Evolutionary conservation across 2,329 filamentous ascomycete species (phyloP).

Genomic region (Knufia fluminis): DNA sequence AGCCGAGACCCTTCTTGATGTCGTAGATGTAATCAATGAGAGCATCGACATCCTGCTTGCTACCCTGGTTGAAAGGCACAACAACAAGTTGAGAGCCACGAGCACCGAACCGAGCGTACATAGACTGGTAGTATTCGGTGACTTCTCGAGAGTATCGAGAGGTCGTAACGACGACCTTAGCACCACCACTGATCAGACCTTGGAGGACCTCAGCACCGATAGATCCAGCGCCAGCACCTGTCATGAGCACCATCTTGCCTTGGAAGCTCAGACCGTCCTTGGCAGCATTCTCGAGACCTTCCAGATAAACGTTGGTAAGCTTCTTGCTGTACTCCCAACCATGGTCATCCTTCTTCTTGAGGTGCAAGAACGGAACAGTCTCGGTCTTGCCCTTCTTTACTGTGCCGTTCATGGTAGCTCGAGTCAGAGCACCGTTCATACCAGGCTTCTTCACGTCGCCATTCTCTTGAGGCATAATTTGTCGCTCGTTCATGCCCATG

Average conservation of each 20-base stretch:
- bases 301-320: constrained; percentile 83
- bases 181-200: constrained; percentile 90
- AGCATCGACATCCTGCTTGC: constrained; percentile 93
- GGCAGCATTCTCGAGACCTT: constrained; percentile 82
- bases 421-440: constrained; percentile 37
- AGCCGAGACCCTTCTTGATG: constrained; percentile 87
- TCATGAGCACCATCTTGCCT: constrained; percentile 96
- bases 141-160: constrained; percentile 94
- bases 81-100: constrained; percentile 94
- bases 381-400: constrained; percentile 81
- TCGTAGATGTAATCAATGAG: constrained; percentile 96
- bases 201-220: constrained; percentile 96
- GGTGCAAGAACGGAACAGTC: constrained; percentile 93
- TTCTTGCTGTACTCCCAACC: constrained; percentile 99
- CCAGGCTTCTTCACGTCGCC: constrained; percentile 50
- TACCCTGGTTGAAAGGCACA: constrained; percentile 97
- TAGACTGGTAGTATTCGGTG: constrained; percentile 97
- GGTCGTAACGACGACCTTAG: constrained; percentile 93
- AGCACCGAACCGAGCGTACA: constrained; percentile 91
- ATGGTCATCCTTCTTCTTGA: constrained; percentile 86
- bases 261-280: constrained; percentile 81
- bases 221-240: constrained; percentile 91
- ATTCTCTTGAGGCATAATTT: constrained; percentile 85
- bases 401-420: constrained; percentile 40
- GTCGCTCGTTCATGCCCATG: constrained; percentile 93